Evolutionary conservation across 805 yeast genomes (phyloP).

Genomic region (Candida maltosa): DNA sequence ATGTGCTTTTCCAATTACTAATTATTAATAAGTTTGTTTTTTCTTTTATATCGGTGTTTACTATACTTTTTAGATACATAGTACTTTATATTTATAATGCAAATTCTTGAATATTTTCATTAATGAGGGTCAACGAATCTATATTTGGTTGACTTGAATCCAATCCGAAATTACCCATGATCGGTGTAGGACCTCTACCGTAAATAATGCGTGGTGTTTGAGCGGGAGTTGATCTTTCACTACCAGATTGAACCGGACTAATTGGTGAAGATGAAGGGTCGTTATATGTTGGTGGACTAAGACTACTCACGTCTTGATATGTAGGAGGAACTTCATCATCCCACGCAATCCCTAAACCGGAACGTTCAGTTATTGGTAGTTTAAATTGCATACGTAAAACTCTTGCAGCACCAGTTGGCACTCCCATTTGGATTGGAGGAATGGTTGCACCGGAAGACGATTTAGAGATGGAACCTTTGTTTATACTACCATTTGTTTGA

Average conservation of each 20-base stretch:
- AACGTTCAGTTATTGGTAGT: constrained; percentile 76
- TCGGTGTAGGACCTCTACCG: constrained; percentile 45
- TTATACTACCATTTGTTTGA: constrained; percentile 10
- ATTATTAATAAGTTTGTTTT: too few relatives aligned
- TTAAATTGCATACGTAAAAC: constrained; percentile 93
- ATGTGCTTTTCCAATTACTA: too few relatives aligned
- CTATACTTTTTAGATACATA: background rate
- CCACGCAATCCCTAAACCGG: constrained; percentile 97
- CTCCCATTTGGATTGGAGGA: constrained; percentile 41
- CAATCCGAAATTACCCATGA: constrained; percentile 18
- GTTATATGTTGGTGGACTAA: constrained; percentile 81
- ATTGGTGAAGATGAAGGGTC: constrained; percentile 13
- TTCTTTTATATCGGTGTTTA: too few relatives aligned
- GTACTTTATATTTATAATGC: constrained; percentile 13
- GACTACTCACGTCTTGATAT: constrained; percentile 76
- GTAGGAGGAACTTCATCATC: constrained; percentile 99
- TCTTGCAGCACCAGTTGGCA: constrained; percentile 93
- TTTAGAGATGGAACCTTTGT: constrained; percentile 6
- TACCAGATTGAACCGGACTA: constrained; percentile 4
- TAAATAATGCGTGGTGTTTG: constrained; percentile 35
- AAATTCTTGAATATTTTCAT: constrained; percentile 32
- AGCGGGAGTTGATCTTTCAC: constrained; percentile 15
- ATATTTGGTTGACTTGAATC: constrained; percentile 14
- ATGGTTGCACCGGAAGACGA: constrained; percentile 18
- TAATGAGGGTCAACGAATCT: constrained; percentile 27